Evolutionary conservation across 75 land plant genomes (phyloP), one percentile per base, ranked within the genome.

Genomic region (Cryptomeria japonica): DNA sequence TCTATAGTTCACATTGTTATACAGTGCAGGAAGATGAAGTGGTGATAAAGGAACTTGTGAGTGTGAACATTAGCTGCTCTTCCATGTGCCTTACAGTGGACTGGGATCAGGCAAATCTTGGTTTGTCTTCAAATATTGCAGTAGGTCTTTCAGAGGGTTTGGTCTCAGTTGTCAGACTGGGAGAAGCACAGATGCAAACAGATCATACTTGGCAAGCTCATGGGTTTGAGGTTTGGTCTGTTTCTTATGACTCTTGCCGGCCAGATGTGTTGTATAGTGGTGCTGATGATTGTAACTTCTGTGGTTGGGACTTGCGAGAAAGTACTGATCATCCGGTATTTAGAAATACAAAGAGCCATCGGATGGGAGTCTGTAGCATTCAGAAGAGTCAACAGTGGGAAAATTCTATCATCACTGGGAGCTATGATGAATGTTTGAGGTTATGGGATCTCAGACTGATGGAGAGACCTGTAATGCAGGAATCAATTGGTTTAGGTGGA

Each of bases 11-110:
- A 53, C 36, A 44, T 36, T n/a, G 86, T 34, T 55, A 41, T n/a
- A 85, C 85, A 84, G 85, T 32, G 44, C 64, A 85, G 86, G 41
- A 39, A 53, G 32, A 37, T 51, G 64, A 85, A 55, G 32, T 53
- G 12, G 61, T 37, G 86, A 56, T 97, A n/a, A 92, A 85, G 70
- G 95, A 93, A 38, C 76, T 87, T 5, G 75, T 64, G 55, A 80
- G 61, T 7, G 84, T 89, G 55, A 91, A 92, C 11, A 51, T 96
- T 42, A 92, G 90, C 68, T 7, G 68, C 85, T 88, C 95, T 47
- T 90, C 95, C 53, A 98, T 98, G 99, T 98, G 99, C 89, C 91
- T 98, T 31, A 97, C 89, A 51, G 75, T 98, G 77, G 99, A 98
- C 47, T 98, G 99, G 99, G 86, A 94, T 42, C 87, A 87, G 15